Base-by-base conservation (phyloP, 768 basidiomycete genomes). In the Galerina marginata region DNA sequence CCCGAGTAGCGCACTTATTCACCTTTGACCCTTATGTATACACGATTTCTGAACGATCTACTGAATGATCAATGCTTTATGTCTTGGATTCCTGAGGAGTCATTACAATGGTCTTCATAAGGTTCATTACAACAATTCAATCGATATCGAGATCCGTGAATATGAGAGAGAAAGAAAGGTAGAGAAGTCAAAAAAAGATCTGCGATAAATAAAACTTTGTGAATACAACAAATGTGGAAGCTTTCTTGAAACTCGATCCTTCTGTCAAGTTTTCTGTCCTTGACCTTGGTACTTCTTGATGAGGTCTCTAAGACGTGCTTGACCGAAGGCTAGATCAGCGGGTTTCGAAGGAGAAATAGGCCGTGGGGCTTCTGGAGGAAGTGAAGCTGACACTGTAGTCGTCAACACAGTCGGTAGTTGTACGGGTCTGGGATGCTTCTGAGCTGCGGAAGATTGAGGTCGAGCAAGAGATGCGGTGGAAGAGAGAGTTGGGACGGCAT, bases 281-380 rank as follows among this genome's bases (percentile, higher is more conserved):
- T 64, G 65, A 20, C 79, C 79, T 74, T 93, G 91, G 70, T 92
- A 93, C 67, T 91, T 90, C 83, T 87, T 89, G 71, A 93, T 93
- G 62, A 93, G 76, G 74, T 92, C 91, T 57, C 90, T 78, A 65
- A 93, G 73, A 60, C 88, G 79, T 12, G 91, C 90, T 72, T 92
- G 88, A 12, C 91, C 91, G 75, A 92, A 92, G 9, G 85, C 88
- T 58, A 89, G 71, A 42, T 90, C 88, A 2, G 76, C 75, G 40
- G 71, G 66, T 63, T 72, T 71, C 44, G 66, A 58, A 43, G 74
- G 60, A 10, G 75, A 65, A 6, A 67, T 56, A 9, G 67, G 61
- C 33, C 70, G 56, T 14, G 65, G 58, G 11, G 60, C 53, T 40
- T 68, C 66, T 36, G 65, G 47, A 10, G 69, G 25, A 45, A 54